Conservation (phyloP, 306 rosid genomes). For the Pyrus communis region DNA sequence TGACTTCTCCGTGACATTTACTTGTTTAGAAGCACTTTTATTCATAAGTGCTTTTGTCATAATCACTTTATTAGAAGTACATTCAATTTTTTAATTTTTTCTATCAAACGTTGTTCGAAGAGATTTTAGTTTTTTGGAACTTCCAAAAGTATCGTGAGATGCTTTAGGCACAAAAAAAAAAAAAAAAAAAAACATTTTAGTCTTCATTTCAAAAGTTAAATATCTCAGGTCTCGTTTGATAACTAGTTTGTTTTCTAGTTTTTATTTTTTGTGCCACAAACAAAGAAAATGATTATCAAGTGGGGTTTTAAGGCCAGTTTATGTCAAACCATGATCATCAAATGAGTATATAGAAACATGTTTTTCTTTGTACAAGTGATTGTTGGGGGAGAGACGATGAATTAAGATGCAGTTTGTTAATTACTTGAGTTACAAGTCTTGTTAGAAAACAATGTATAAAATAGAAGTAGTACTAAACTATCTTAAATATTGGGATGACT, state of each 20-base stretch:
- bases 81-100: too few species aligned
- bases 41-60: neutral
- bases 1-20: neutral
- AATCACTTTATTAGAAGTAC: neutral
- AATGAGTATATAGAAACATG: too few species aligned
- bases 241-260: neutral
- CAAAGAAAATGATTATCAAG: neutral
- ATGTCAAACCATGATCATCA: too few species aligned
- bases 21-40: neutral
- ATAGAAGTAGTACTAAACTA: neutral
- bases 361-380: too few species aligned
- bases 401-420: too few species aligned
- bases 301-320: neutral
- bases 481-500: neutral
- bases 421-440: too few species aligned
- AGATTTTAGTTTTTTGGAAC: too few species aligned
- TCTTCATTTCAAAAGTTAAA: neutral
- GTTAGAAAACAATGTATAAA: too few species aligned
- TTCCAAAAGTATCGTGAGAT: neutral
- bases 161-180: neutral
- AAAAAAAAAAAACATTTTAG: too few species aligned
- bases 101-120: too few species aligned
- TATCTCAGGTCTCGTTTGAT: neutral
- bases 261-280: too few species aligned
- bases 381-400: too few species aligned